Percentiles rank a stretch among this genome's conserved stretches.
Evolutionary conservation across 306 rosid genomes (phyloP).

Genomic region (Styphnolobium japonicum): DNA sequence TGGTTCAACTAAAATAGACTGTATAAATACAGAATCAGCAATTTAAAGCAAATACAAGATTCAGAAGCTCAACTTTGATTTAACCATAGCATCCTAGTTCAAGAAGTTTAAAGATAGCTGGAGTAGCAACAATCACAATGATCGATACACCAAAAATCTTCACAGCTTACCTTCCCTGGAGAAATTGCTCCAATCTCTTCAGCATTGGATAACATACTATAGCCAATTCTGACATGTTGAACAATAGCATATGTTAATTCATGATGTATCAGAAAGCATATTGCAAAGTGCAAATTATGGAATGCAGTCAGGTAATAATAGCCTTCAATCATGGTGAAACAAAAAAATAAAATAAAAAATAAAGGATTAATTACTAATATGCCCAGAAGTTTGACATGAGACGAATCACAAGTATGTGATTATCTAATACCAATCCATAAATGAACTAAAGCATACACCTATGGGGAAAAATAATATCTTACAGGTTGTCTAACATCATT

Average conservation of each 20-base stretch:
- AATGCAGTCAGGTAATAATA: not conserved
- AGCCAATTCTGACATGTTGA: constrained; percentile 73
- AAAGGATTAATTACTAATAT: not conserved
- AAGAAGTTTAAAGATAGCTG: not conserved
- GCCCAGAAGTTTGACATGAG: not conserved
- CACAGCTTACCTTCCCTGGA: constrained; percentile 67
- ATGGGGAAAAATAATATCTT: too few relatives aligned
- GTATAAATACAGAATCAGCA: constrained; percentile 32
- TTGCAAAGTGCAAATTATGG: constrained; percentile 1
- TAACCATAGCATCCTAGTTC: constrained; percentile 10
- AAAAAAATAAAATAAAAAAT: not conserved
- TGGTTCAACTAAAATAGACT: constrained; percentile 92
- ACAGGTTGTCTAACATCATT: not conserved
- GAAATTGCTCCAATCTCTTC: constrained; percentile 75
- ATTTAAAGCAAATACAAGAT: constrained; percentile 16
- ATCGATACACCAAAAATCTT: not conserved
- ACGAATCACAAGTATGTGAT: not conserved
- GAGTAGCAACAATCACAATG: not conserved
- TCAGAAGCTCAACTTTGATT: not conserved
- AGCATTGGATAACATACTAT: constrained; percentile 79
- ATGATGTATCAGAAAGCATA: not conserved
- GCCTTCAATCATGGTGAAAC: not conserved
- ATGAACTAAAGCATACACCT: constrained; percentile 2
- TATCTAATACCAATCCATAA: constrained; percentile 4
- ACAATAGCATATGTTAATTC: constrained; percentile 10